phyloP scores from a whole-genome alignment of 371 early-diverging fungal genomes.

The Mortierella sp. region DNA sequence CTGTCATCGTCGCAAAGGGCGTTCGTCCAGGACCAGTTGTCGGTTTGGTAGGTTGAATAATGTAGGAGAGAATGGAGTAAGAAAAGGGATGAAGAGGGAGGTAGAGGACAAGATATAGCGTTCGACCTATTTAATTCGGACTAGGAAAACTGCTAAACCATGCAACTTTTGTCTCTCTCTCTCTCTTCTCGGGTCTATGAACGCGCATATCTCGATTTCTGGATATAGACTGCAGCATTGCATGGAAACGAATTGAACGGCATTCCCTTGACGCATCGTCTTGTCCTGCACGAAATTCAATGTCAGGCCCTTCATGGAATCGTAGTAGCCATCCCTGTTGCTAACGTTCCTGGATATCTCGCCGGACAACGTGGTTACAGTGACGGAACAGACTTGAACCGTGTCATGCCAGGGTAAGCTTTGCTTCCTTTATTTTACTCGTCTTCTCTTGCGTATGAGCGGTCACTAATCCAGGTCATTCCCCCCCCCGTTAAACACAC shows the following conservation, averaged over 20 bases:
- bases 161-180: too few relatives aligned
- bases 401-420: conserved; percentile 83
- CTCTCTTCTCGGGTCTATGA: not conserved
- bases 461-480: too few relatives aligned
- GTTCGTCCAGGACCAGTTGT: conserved; percentile 62
- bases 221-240: conserved; percentile 73
- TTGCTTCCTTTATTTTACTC: too few relatives aligned
- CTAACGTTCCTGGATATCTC: conserved; percentile 88
- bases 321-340: conserved; percentile 89
- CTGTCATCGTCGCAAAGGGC: conserved; percentile 72
- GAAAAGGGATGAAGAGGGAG: too few relatives aligned
- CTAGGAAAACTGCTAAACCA: too few relatives aligned
- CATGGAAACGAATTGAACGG: conserved; percentile 96
- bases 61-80: too few relatives aligned
- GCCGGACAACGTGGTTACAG: conserved; percentile 83
- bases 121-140: too few relatives aligned
- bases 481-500: not conserved
- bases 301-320: conserved; percentile 80
- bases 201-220: not conserved
- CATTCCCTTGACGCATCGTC: conserved; percentile 89
- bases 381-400: conserved; percentile 87
- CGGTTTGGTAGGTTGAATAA: conserved; percentile 51
- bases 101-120: too few relatives aligned
- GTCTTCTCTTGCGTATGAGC: too few relatives aligned
- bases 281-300: conserved; percentile 82